These are phyloP conservation scores for Discostella pseudostelligera DNA, from an alignment of 108 stramenopile species.

Conservation along the genomic window DNA sequence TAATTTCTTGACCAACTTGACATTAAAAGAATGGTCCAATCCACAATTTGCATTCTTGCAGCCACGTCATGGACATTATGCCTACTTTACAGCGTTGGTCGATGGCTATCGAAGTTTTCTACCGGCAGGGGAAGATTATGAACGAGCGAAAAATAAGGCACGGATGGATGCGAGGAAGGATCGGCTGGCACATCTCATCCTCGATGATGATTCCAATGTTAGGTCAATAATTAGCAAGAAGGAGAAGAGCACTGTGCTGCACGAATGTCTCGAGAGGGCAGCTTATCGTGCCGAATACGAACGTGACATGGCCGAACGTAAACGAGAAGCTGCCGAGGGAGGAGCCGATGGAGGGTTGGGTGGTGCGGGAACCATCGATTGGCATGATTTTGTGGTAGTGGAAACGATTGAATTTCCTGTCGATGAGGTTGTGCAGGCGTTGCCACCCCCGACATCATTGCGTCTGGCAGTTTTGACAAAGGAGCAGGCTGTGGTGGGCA, in stretches of 20 bases:
- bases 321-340: slow-evolving; percentile 58
- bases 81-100: slow-evolving; percentile 94
- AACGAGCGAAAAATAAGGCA: slow-evolving; percentile 15
- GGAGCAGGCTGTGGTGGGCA: slow-evolving; percentile 18
- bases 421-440: slow-evolving; percentile 80
- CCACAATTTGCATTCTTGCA: slow-evolving; percentile 92
- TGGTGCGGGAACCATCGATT: slow-evolving; percentile 82
- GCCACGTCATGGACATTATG: slow-evolving; percentile 90
- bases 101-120: slow-evolving; percentile 90
- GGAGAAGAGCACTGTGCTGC: slow-evolving; percentile 9
- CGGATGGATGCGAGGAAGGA: slow-evolving; percentile 33
- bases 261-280: slow-evolving; percentile 56
- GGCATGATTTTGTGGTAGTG: slow-evolving; percentile 98
- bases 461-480: slow-evolving; percentile 36
- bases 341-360: slow-evolving; percentile 55
- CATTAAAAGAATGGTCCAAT: slow-evolving; percentile 85
- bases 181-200: slow-evolving; percentile 23
- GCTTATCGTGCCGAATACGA: slow-evolving; percentile 84
- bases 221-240: slow-evolving; percentile 3
- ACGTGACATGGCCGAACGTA: slow-evolving; percentile 70
- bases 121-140: slow-evolving; percentile 55
- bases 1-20: slow-evolving; percentile 78
- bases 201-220: slow-evolving; percentile 1
- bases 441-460: slow-evolving; percentile 78
- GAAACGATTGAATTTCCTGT: slow-evolving; percentile 95